Evolutionary conservation across 257 asterid genomes (phyloP), one percentile per base, ranked within the genome.

Genomic region (Oldenlandia corymbosa): DNA sequence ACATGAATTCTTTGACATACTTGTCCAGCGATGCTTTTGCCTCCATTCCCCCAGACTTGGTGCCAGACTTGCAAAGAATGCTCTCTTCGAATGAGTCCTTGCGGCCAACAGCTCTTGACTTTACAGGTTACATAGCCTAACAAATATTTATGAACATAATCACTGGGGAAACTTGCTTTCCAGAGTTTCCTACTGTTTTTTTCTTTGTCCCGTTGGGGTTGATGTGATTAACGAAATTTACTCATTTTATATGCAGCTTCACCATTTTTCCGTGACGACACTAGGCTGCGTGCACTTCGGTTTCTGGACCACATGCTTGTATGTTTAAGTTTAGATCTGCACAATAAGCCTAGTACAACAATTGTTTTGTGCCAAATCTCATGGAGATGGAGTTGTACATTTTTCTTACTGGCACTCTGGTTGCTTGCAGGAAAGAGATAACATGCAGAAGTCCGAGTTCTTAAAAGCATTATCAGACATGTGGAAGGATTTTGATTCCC

Each of bases 401-500:
- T 2, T 2, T 54, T 62, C 41, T n/a, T 24, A 8, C 4, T 66
- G 37, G 18, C 28, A 27, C 50, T 74, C 65, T 76, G 65, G 68
- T 74, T 81, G 61, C 62, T 75, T 78, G 73, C 86, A 93, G 99
- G 99, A 90, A 79, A 87, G 99, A 78, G 99, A 93, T 66, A 93
- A 90, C 87, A 87, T 90, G 87, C 96, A 90, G 85, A 93, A 93
- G 80, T 71, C 99, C 63, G 97, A 93, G 70, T 93, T 93, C 72
- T 78, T 93, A 68, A 93, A 87, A 80, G 99, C 99, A 79, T 79
- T 93, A 76, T 83, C 96, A 49, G 96, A 90, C 79, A 93, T 93
- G 99, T 90, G 99, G 99, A 93, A 93, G 81, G 99, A 93, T 75
- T 93, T 93, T 64, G 94, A 93, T 66, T 76, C 94, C 62, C 97